Base-by-base conservation (phyloP, 1,284 basidiomycete species). In the Malassezia yamatoensis region DNA sequence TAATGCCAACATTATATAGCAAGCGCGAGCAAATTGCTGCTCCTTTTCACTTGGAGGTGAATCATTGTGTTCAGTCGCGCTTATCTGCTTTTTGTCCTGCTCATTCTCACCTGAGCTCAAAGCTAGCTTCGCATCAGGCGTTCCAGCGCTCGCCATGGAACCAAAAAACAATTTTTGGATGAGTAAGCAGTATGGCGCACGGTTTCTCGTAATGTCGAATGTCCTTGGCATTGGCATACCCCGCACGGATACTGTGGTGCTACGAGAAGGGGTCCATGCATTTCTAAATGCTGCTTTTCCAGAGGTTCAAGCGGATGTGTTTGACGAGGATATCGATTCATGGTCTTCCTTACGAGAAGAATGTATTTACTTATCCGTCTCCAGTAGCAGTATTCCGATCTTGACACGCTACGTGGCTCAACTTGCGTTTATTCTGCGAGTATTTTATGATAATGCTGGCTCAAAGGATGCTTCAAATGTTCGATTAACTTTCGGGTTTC, bases 241-340 rank as follows among this genome's bases (percentile, higher is more conserved):
- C 51, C 58, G 58, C 37, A 54, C 64, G 35, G 51, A 60, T 21
- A 53, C 59, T 1, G 44, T 51, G 12, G 51, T 54, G 5, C 56
- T 73, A n/a, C 55, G 64, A 20, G 54, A 56, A 2, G 78, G 83
- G 5, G 79, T 85, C 1, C 80, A 83, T 40, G 78, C 79, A 39
- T 88, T 90, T 76, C 84, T 94, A 47, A 78, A 80, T n/a, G 68
- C 76, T 0, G 78, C 82, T 47, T 82, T 85, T 72, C 79, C 81
- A 7, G 84, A 86, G 40, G 82, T 83, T n/a, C 87, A 93, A 69
- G 88, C 90, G 0, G 88, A 90, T 65, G 83, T 85, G n/a, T 91
- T 90, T 78, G 83, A 80, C 72, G 79, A 80, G 65, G 90, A 96
- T 74, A 83, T 91, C 48, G 80, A 80, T 9, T 76, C 76, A 29